These are phyloP conservation scores for Brassica rapa DNA, from an alignment of 345 rosid species.

Conservation along the genomic window DNA sequence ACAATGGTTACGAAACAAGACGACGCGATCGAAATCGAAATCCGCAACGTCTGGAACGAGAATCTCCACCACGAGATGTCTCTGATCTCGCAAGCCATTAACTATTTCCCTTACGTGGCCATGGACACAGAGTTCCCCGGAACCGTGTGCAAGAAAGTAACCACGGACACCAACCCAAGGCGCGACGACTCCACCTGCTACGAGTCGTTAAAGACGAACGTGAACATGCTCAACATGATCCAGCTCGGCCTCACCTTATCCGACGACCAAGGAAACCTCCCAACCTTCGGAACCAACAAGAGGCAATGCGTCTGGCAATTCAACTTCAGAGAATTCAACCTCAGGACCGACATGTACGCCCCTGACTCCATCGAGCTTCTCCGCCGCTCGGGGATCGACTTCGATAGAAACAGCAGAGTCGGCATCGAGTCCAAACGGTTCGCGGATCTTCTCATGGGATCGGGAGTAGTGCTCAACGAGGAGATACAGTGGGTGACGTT, in stretches of 20 bases:
- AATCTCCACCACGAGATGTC: conserved; percentile 61
- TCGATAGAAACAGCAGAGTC: conserved; percentile 51
- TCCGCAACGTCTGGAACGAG: conserved; percentile 78
- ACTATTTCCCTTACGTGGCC: conserved; percentile 64
- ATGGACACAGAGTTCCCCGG: conserved; percentile 97
- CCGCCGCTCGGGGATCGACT: conserved; percentile 64
- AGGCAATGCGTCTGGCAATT: conserved; percentile 80
- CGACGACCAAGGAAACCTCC: conserved; percentile 74
- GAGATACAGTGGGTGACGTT: conserved; percentile 82
- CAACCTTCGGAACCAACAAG: conserved; percentile 63
- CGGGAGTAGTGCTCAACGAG: conserved; percentile 74
- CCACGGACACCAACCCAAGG: conserved; percentile 47
- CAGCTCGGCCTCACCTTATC: conserved; percentile 81
- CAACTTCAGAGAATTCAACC: conserved; percentile 73
- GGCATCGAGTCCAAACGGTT: conserved; percentile 62
- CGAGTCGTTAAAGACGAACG: conserved; percentile 67
- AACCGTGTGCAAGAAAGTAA: conserved; percentile 62
- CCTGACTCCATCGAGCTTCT: conserved; percentile 68
- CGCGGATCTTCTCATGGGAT: conserved; percentile 68
- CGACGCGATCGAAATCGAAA: conserved; percentile 58
- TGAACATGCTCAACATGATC: conserved; percentile 71
- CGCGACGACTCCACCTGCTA: conserved; percentile 57
- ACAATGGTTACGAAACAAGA: conserved; percentile 52
- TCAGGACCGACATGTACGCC: conserved; percentile 58
- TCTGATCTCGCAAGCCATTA: conserved; percentile 53